Evolutionary conservation across 2,329 filamentous ascomycete genomes (phyloP).

Genomic region (Trichophyton mentagrophytes): DNA sequence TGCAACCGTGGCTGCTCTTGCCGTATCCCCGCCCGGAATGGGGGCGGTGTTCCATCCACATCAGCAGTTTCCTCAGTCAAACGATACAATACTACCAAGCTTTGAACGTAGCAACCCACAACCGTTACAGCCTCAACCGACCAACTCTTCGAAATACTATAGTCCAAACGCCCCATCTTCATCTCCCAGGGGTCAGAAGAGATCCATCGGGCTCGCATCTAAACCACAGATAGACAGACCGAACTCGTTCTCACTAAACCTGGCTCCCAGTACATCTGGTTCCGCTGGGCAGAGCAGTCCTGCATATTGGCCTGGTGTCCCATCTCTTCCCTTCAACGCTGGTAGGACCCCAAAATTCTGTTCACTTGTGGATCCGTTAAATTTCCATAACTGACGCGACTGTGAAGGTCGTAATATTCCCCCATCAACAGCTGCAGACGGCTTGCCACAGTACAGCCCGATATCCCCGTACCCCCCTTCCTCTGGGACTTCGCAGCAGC

Average conservation of each 20-base stretch:
- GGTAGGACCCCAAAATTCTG: conserved; percentile 31
- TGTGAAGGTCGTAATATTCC: conserved; percentile 41
- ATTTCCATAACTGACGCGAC: conserved; percentile 44
- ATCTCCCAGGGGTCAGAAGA: background rate
- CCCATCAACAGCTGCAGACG: conserved; percentile 47
- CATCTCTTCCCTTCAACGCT: conserved; percentile 42
- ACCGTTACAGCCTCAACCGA: conserved; percentile 28
- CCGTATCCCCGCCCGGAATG: conserved; percentile 49
- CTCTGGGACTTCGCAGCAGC: conserved; percentile 36
- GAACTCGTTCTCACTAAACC: background rate
- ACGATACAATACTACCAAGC: conserved; percentile 56
- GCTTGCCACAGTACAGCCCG: conserved; percentile 54
- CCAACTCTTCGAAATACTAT: conserved; percentile 34
- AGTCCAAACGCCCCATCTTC: background rate
- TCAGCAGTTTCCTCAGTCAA: conserved; percentile 46
- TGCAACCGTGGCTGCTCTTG: conserved; percentile 51
- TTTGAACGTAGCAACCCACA: conserved; percentile 58
- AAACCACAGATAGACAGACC: background rate
- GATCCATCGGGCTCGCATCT: background rate
- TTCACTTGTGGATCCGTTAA: conserved; percentile 31
- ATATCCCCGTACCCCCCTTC: conserved; percentile 49
- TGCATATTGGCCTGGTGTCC: conserved; percentile 49
- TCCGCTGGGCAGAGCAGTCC: conserved; percentile 29
- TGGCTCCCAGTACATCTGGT: conserved; percentile 5
- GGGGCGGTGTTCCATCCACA: conserved; percentile 48